Base-by-base conservation (phyloP, 148 eudicot species). In the Chenopodium formosanum region DNA sequence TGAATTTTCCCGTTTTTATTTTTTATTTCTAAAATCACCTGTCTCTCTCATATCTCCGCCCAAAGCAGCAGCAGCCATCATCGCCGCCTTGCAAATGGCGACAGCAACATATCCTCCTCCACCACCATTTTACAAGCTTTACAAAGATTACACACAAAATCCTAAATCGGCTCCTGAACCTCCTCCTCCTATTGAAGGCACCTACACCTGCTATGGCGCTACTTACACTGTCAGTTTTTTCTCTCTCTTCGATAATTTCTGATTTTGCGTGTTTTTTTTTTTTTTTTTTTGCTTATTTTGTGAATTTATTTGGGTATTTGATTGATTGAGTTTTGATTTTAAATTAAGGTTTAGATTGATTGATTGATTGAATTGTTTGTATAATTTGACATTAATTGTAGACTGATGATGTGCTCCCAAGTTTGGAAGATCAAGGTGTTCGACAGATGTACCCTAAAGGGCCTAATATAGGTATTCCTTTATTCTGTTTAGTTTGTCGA, bases 91-190 rank as follows among this genome's bases (percentile, higher is more conserved):
- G 44, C 60, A 58, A 60, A 92, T 92, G 95, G 91, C 95, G 70
- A 93, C 98, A 19, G 94, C 98, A 37, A 90, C 97, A 0, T 95
- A 93, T 72, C 97, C 98, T 16, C 98, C 98, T 62, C 98, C 97
- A 29, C 98, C 97, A 20, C 97, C 96, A 4, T 95, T 78, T 56
- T 93, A 95, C 92, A 93, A 75, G 85, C 86, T 95, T 4, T 95
- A 95, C 90, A 93, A 93, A 80, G 90, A 95, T 27, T 93, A 91
- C 74, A 56, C 77, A 47, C 50, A 88, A 81, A 82, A 92, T 85
- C 96, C 96, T 60, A 78, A 81, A 22, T 93, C 94, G 0, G 92
- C 92, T 9, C 97, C 93, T 4, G 89, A 83, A 79, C 97, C 94
- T 10, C 97, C 94, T 10, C 91, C 97, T 75, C 97, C 94, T 0